These are phyloP conservation scores for Penicillium oxalicum DNA, from an alignment of 2,329 filamentous ascomycete genomes.

Conservation along the genomic window DNA sequence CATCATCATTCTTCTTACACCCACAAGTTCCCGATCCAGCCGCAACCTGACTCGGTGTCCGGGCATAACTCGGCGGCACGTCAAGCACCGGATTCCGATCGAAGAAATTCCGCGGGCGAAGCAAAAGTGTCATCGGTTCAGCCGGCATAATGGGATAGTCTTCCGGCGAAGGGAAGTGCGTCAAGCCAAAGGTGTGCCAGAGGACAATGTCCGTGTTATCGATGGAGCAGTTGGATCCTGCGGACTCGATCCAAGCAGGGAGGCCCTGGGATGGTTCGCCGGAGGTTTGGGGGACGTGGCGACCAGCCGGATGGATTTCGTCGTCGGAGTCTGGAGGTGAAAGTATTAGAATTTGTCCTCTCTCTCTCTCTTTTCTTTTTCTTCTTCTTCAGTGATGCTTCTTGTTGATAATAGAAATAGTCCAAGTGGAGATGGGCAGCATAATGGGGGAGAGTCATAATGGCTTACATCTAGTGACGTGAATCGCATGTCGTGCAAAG, in stretches of 20 bases:
- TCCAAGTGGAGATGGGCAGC: no score
- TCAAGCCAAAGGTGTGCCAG: constrained; percentile 91
- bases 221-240: constrained; percentile 60
- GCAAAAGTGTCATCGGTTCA: constrained; percentile 73
- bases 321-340: constrained; percentile 61
- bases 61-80: constrained; percentile 68
- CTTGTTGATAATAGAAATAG: no score
- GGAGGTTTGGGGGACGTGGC: constrained; percentile 81
- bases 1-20: constrained; percentile 36
- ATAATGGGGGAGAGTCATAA: neutral
- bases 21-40: constrained; percentile 35
- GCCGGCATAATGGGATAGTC: constrained; percentile 91
- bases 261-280: constrained; percentile 70
- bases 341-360: neutral
- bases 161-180: constrained; percentile 82
- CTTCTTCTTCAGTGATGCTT: no score
- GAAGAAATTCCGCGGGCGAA: constrained; percentile 80
- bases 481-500: constrained; percentile 79
- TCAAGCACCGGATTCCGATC: constrained; percentile 71
- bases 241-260: constrained; percentile 63
- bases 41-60: constrained; percentile 63
- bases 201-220: constrained; percentile 82
- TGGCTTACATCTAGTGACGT: constrained; percentile 77
- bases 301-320: constrained; percentile 77
- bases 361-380: no score